Evolutionary conservation across 192 early-diverging fungal species (phyloP).

Genomic region (Geranomyces michiganensis): DNA sequence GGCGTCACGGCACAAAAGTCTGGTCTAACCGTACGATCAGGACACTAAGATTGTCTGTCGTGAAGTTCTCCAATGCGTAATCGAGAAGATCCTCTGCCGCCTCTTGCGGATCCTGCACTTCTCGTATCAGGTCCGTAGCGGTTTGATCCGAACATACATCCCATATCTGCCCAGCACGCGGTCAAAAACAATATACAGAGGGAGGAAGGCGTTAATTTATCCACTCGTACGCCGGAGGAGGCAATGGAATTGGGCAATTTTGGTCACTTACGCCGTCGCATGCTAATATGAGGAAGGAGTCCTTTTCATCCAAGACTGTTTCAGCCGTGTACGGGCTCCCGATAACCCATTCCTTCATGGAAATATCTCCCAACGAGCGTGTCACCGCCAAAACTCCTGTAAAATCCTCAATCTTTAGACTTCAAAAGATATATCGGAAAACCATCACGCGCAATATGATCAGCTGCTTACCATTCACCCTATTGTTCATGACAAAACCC

Average conservation of each 20-base stretch:
- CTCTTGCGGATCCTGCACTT: constrained; percentile 71
- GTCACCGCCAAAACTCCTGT: constrained; percentile 93
- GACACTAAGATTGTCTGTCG: constrained; percentile 93
- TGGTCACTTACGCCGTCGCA: constrained; percentile 86
- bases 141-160: constrained; percentile 96
- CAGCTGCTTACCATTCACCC: constrained; percentile 80
- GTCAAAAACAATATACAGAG: too few relatives aligned
- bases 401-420: too few relatives aligned
- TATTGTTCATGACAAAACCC: constrained; percentile 96
- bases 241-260: too few relatives aligned
- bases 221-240: too few relatives aligned
- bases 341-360: constrained; percentile 96
- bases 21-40: constrained; percentile 58
- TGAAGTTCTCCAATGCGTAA: constrained; percentile 88
- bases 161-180: constrained; percentile 72
- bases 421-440: background rate
- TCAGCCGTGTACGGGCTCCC: constrained; percentile 96
- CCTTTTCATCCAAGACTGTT: constrained; percentile 71
- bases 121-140: constrained; percentile 84
- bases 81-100: constrained; percentile 80
- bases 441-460: background rate
- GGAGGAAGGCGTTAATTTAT: too few relatives aligned
- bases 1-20: constrained; percentile 15
- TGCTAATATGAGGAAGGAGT: constrained; percentile 88
- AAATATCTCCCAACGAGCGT: constrained; percentile 89